Base-by-base conservation (phyloP, 2,329 filamentous ascomycete genomes). In the Albifimbria verrucaria region DNA sequence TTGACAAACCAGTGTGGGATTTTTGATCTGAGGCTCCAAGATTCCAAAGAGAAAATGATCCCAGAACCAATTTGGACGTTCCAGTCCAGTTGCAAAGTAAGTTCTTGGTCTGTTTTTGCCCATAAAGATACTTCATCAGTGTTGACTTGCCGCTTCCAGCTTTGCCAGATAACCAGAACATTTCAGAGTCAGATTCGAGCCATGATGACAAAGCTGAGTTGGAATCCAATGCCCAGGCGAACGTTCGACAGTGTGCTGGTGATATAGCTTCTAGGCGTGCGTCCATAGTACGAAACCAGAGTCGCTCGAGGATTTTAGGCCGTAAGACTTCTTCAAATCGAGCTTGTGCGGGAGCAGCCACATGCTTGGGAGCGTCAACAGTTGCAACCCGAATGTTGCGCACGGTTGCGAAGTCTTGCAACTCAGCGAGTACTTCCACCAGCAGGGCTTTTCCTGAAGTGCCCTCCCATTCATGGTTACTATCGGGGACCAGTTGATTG, bases 81-180 rank as follows among this genome's bases (percentile, higher is more conserved):
- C 43, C 22, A 11, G 43, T 22, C 45, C 45, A 26, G 11, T 25
- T 6, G 22, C n/a, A 18, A 2, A 47, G 22, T 17, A 18, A 10
- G 6, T 21, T n/a, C 11, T 15, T 11, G 15, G 45, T 47, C 9
- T 47, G 17, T 12, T 18, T 26, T 7, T 25, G 45, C 15, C 12
- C 11, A 18, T 12, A 47, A 12, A 47, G 45, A 47, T 47, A 28
- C 24, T 47, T 45, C 49, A 51, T 51, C 7, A 54, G 23, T 1
- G 52, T 54, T 2, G 52, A 51, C 23, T 54, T 54, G 2, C 52
- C 49, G 20, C 52, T 54, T 2, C 52, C 49, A 2, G 52, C 52
- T 21, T 54, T 54, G 1, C 52, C 52, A 17, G 52, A 51, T 6
- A 54, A 7, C 52, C 52, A 54, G 36, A 39, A 54, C 3, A 51